Conservation (phyloP, 2,329 filamentous ascomycete genomes). For the Metarhizium humberi region DNA sequence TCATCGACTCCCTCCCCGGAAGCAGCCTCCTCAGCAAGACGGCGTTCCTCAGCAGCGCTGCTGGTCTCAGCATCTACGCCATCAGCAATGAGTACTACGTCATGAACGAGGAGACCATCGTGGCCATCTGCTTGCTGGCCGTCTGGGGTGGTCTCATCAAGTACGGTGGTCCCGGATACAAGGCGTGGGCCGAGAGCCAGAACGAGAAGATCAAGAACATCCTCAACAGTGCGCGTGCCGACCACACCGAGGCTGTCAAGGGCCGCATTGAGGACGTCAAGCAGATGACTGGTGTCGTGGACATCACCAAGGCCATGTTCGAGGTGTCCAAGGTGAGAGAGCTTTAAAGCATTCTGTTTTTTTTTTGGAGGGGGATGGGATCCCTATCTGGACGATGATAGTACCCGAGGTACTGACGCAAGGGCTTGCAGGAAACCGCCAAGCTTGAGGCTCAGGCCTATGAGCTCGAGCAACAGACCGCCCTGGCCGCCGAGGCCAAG, state of each 20-base stretch:
- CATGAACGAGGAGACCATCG: constrained; percentile 96
- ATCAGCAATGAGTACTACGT: constrained; percentile 99
- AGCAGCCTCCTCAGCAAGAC: constrained; percentile 92
- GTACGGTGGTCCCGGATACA: constrained; percentile 87
- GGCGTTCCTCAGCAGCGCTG: constrained; percentile 87
- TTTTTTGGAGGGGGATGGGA: too few species aligned
- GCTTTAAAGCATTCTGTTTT: background rate
- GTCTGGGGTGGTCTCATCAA: constrained; percentile 90
- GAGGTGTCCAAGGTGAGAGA: constrained; percentile 87
- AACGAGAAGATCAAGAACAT: constrained; percentile 90
- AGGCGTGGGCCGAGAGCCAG: constrained; percentile 83
- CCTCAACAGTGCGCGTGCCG: constrained; percentile 84
- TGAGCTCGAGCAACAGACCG: constrained; percentile 94
- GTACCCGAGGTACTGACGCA: background rate
- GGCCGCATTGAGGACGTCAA: constrained; percentile 86
- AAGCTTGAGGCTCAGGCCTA: constrained; percentile 91
- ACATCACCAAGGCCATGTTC: constrained; percentile 94
- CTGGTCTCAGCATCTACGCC: constrained; percentile 84
- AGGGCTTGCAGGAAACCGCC: constrained; percentile 70
- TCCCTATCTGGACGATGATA: background rate
- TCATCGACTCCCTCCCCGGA: constrained; percentile 87
- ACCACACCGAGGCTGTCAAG: constrained; percentile 95
- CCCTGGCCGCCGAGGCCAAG: constrained; percentile 89
- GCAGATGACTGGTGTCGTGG: constrained; percentile 89
- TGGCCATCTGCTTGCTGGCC: constrained; percentile 83